These are phyloP conservation scores for Kazachstania taianensis DNA, from an alignment of 805 yeast species.

Conservation along the genomic window DNA sequence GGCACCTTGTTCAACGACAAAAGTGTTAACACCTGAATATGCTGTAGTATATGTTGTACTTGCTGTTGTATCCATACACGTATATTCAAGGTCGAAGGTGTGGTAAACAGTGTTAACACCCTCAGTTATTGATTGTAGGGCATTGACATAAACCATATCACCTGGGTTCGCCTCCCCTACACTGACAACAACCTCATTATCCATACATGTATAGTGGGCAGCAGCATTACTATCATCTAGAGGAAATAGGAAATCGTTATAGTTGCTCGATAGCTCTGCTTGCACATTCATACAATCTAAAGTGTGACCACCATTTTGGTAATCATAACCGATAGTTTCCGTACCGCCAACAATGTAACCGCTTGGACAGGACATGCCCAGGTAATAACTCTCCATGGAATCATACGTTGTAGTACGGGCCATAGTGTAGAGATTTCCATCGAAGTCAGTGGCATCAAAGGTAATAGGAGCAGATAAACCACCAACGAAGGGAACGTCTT, in stretches of 20 bases:
- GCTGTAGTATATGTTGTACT: conserved; percentile 15
- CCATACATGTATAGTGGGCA: conserved; percentile 18
- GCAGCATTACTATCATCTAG: conserved; percentile 8
- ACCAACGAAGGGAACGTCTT: conserved; percentile 20
- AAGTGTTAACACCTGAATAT: conserved; percentile 7
- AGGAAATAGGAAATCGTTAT: conserved; percentile 31
- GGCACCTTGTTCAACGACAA: conserved; percentile 9
- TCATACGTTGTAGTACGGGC: conserved; percentile 28
- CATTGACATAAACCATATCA: conserved; percentile 26
- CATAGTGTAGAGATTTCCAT: conserved; percentile 14
- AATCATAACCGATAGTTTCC: conserved; percentile 22
- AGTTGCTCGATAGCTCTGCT: conserved; percentile 18
- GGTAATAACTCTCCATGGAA: conserved; percentile 25
- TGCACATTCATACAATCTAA: conserved; percentile 28
- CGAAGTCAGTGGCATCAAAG: conserved; percentile 17
- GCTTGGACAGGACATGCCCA: conserved; percentile 28
- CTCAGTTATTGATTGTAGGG: conserved; percentile 21
- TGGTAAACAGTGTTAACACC: conserved; percentile 17
- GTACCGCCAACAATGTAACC: conserved; percentile 25
- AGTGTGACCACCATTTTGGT: conserved; percentile 26
- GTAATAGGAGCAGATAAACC: conserved; percentile 20
- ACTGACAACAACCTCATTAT: conserved; percentile 13
- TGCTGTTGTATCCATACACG: conserved; percentile 25
- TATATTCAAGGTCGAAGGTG: conserved; percentile 11
- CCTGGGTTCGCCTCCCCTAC: conserved; percentile 20